phyloP scores from a whole-genome alignment of 2,329 filamentous ascomycete species.

The Fusarium siculi region DNA sequence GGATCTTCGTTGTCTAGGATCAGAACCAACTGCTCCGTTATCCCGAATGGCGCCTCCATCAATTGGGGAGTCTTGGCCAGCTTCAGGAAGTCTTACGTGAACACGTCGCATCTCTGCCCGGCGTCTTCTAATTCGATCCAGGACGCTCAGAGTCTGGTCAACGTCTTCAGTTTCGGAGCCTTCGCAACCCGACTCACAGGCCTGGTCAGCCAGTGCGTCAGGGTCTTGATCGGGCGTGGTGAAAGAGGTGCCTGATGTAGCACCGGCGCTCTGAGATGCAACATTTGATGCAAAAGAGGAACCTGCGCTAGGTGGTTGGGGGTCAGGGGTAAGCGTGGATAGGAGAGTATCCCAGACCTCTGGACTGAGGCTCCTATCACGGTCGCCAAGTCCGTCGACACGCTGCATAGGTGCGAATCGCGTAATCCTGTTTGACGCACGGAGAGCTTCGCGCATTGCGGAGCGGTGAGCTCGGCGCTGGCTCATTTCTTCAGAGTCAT shows the following conservation, averaged over 20 bases:
- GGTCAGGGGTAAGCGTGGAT: slow-evolving; percentile 83
- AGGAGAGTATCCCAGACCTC: slow-evolving; percentile 85
- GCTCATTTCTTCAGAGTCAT: background rate
- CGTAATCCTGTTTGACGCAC: background rate
- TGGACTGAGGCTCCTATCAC: slow-evolving; percentile 83
- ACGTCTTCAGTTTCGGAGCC: slow-evolving; percentile 66
- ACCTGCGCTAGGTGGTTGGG: slow-evolving; percentile 79
- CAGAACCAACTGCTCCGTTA: slow-evolving; percentile 19
- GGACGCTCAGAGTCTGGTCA: slow-evolving; percentile 51
- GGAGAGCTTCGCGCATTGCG: background rate
- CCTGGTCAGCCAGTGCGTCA: slow-evolving; percentile 51
- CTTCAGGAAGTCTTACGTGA: slow-evolving; percentile 31
- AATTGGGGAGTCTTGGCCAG: slow-evolving; percentile 27
- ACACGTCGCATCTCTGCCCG: slow-evolving; percentile 26
- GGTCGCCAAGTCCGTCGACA: slow-evolving; percentile 83
- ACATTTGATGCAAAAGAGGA: slow-evolving; percentile 81
- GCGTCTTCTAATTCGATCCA: slow-evolving; percentile 26
- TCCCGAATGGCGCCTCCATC: slow-evolving; percentile 10
- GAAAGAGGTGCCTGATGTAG: slow-evolving; percentile 56
- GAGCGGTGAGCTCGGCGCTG: background rate
- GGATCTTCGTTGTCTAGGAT: slow-evolving; percentile 16
- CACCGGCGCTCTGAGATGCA: slow-evolving; percentile 54
- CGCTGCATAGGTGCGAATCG: slow-evolving; percentile 17
- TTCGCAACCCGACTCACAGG: slow-evolving; percentile 65
- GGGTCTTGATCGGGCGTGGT: slow-evolving; percentile 50